Evolutionary conservation across 345 rosid species (phyloP).

Genomic region (Odontarrhena argentea): DNA sequence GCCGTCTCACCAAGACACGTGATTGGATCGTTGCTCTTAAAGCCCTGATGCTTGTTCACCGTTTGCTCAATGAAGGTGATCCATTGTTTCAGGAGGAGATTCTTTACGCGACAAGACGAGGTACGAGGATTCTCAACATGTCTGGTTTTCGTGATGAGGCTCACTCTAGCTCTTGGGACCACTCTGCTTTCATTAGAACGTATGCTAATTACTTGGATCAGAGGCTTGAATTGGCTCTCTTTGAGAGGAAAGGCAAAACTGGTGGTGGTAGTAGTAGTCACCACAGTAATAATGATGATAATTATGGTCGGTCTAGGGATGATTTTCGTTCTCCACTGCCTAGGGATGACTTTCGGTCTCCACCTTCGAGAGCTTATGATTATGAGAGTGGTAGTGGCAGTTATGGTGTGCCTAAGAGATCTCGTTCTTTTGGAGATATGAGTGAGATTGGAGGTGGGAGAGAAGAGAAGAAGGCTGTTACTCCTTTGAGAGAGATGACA

Average conservation of each 20-base stretch:
- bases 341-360: constrained; percentile 66
- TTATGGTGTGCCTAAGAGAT: constrained; percentile 56
- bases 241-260: constrained; percentile 47
- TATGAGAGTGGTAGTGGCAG: constrained; percentile 51
- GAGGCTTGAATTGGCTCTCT: constrained; percentile 64
- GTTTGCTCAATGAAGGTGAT: constrained; percentile 73
- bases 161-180: constrained; percentile 85
- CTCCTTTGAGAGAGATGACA: constrained; percentile 77
- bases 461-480: constrained; percentile 46
- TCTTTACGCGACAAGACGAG: constrained; percentile 67
- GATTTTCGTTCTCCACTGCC: constrained; percentile 69
- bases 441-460: constrained; percentile 54
- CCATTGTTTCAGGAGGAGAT: constrained; percentile 76
- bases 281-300: constrained; percentile 43
- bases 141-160: constrained; percentile 79
- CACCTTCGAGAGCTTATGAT: constrained; percentile 62
- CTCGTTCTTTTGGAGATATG: constrained; percentile 72
- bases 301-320: constrained; percentile 45
- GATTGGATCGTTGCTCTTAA: constrained; percentile 92
- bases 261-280: constrained; percentile 42
- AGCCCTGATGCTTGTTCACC: constrained; percentile 69
- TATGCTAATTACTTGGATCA: constrained; percentile 81
- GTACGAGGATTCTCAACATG: constrained; percentile 83
- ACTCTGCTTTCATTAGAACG: constrained; percentile 70
- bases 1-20: constrained; percentile 79